Evolutionary conservation across 2,329 filamentous ascomycete species (phyloP).

Genomic region (Penicillium freii): DNA sequence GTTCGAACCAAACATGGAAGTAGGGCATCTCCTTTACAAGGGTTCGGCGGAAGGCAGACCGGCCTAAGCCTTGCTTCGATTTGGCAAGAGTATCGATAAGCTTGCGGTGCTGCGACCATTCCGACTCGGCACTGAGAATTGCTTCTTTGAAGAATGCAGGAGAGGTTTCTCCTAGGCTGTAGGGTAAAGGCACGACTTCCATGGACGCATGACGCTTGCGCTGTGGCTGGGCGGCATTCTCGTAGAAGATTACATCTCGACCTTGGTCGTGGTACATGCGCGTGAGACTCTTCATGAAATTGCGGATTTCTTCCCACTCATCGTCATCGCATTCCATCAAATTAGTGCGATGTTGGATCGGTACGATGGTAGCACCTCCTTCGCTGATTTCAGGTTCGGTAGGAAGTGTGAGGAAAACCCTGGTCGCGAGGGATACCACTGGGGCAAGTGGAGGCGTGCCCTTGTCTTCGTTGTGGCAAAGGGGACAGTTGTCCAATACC

Average conservation of each 20-base stretch:
- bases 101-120: conserved; percentile 95
- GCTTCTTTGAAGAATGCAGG: conserved; percentile 96
- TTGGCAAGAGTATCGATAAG: conserved; percentile 76
- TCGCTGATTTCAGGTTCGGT: conserved; percentile 84
- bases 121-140: conserved; percentile 80
- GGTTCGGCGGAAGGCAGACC: conserved; percentile 74
- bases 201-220: conserved; percentile 81
- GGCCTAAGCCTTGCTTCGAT: conserved; percentile 65
- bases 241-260: conserved; percentile 92
- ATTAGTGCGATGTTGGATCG: conserved; percentile 81
- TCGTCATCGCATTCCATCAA: conserved; percentile 98
- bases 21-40: conserved; percentile 97
- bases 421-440: conserved; percentile 78
- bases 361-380: conserved; percentile 83
- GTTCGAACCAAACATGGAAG: conserved; percentile 92
- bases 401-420: conserved; percentile 82
- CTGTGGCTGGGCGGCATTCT: conserved; percentile 82
- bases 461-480: conserved; percentile 89
- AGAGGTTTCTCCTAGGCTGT: conserved; percentile 83
- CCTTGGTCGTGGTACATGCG: conserved; percentile 93
- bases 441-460: conserved; percentile 76
- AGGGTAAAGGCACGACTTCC: conserved; percentile 82
- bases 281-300: conserved; percentile 97
- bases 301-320: conserved; percentile 98
- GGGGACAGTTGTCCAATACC: conserved; percentile 80